These are phyloP conservation scores for Phytophthora capsici DNA, from an alignment of 352 stramenopile species.

Conservation along the genomic window DNA sequence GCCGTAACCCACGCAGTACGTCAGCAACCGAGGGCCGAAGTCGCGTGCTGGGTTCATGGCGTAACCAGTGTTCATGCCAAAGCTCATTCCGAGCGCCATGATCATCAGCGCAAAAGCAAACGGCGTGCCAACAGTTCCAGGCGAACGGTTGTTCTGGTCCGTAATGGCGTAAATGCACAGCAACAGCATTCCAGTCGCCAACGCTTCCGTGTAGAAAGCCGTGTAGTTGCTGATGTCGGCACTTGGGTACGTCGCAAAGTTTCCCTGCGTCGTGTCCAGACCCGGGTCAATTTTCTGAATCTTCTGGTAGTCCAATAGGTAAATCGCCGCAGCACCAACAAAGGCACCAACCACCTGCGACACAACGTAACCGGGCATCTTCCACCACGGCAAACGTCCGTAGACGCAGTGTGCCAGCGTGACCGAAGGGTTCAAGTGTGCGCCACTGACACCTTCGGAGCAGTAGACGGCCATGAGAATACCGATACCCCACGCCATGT, in stretches of 20 bases:
- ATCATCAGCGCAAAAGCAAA: slow-evolving; percentile 28
- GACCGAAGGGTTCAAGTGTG: slow-evolving; percentile 22
- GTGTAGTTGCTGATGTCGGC: slow-evolving; percentile 28
- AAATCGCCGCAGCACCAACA: slow-evolving; percentile 19
- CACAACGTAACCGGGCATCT: slow-evolving; percentile 22
- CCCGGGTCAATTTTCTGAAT: slow-evolving; percentile 22
- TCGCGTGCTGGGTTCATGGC: slow-evolving; percentile 30
- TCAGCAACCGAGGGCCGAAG: slow-evolving; percentile 21
- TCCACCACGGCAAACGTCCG: slow-evolving; percentile 25
- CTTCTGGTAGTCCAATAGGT: slow-evolving; percentile 31
- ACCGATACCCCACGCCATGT: slow-evolving; percentile 23
- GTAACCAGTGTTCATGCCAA: slow-evolving; percentile 32
- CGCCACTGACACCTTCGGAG: slow-evolving; percentile 24
- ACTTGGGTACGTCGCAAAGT: slow-evolving; percentile 31
- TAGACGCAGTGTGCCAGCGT: slow-evolving; percentile 20
- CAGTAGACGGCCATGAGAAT: slow-evolving; percentile 32
- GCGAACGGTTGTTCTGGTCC: slow-evolving; percentile 24
- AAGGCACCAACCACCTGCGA: slow-evolving; percentile 22
- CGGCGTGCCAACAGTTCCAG: slow-evolving; percentile 15
- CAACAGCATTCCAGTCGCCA: slow-evolving; percentile 23
- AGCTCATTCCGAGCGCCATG: slow-evolving; percentile 27
- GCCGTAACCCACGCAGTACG: slow-evolving; percentile 18
- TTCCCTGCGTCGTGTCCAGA: slow-evolving; percentile 17
- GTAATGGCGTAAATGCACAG: slow-evolving; percentile 30
- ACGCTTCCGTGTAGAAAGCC: slow-evolving; percentile 25